Percentiles rank a stretch among this genome's conserved stretches.
Conservation (phyloP, 495 filamentous ascomycete species). For the Hypoxylon lenormandii region DNA sequence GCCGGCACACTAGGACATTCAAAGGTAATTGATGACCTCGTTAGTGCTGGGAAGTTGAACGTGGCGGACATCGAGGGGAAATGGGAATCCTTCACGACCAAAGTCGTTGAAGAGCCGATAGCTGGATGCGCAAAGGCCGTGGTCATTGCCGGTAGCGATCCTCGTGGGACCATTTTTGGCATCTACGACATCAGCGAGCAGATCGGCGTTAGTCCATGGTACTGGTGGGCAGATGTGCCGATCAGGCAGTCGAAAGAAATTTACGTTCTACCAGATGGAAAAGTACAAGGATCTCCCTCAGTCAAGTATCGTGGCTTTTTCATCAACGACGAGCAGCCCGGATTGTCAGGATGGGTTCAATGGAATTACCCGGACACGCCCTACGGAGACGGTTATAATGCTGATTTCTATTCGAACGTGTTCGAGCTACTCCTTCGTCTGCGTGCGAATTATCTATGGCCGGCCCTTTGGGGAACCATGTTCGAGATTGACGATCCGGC, state of each 20-base stretch:
- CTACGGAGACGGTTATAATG: slow-evolving; percentile 71
- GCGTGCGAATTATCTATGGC: slow-evolving; percentile 81
- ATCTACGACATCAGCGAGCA: slow-evolving; percentile 80
- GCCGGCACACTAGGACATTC: slow-evolving; percentile 76
- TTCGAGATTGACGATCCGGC: slow-evolving; percentile 76
- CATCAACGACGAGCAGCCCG: slow-evolving; percentile 81
- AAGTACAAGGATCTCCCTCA: slow-evolving; percentile 70
- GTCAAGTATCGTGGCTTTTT: slow-evolving; percentile 84
- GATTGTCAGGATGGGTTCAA: slow-evolving; percentile 75
- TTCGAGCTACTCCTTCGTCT: slow-evolving; percentile 78
- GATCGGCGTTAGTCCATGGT: slow-evolving; percentile 82
- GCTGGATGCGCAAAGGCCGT: slow-evolving; percentile 69
- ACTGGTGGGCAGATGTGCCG: slow-evolving; percentile 79
- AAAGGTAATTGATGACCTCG: slow-evolving; percentile 67
- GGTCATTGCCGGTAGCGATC: slow-evolving; percentile 76
- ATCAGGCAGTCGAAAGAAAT: slow-evolving; percentile 65
- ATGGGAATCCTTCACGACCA: slow-evolving; percentile 77
- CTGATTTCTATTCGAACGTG: slow-evolving; percentile 74
- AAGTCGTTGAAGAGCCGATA: slow-evolving; percentile 70
- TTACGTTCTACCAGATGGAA: slow-evolving; percentile 65
- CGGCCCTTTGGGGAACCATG: slow-evolving; percentile 75
- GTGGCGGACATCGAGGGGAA: slow-evolving; percentile 66
- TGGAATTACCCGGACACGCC: slow-evolving; percentile 57
- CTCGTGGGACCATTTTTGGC: slow-evolving; percentile 77
- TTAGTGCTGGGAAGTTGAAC: slow-evolving; percentile 67